These are phyloP conservation scores for Aspergillus wentii DNA, from an alignment of 495 filamentous ascomycete species.

Conservation along the genomic window DNA sequence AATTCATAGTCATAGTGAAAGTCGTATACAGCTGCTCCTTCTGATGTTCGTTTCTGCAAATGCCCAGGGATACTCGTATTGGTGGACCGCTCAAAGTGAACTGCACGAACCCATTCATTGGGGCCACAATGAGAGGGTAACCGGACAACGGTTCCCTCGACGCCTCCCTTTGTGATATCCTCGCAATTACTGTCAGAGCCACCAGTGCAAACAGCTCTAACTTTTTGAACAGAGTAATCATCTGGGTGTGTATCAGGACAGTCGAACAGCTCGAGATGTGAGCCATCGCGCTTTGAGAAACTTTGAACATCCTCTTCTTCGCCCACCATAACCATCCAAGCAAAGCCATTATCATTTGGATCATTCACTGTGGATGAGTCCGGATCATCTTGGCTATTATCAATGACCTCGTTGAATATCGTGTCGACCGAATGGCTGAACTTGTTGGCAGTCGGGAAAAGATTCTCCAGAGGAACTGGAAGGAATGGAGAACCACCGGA, in stretches of 20 bases:
- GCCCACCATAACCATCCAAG: constrained; percentile 1
- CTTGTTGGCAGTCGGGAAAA: constrained; percentile 2
- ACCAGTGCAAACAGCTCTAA: neutral
- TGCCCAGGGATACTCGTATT: neutral
- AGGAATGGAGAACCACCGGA: constrained; percentile 1
- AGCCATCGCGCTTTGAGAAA: constrained; percentile 4
- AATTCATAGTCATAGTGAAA: constrained; percentile 5
- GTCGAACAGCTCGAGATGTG: constrained; percentile 5
- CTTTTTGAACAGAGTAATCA: neutral
- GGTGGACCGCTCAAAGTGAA: neutral
- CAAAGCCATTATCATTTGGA: constrained; percentile 1
- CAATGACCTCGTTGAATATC: neutral
- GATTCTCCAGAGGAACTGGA: neutral
- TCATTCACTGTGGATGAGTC: neutral
- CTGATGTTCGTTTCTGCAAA: neutral
- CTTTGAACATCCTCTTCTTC: neutral
- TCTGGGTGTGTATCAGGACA: constrained; percentile 1
- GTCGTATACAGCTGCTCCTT: neutral
- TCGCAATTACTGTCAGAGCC: neutral
- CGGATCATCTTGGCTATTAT: neutral
- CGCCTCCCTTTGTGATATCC: neutral
- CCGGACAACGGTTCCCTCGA: constrained; percentile 1
- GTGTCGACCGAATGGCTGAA: constrained; percentile 1
- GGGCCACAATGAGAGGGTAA: neutral
- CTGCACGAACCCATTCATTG: neutral